phyloP scores from a whole-genome alignment of 257 asterid species.

The Fraxinus excelsior region DNA sequence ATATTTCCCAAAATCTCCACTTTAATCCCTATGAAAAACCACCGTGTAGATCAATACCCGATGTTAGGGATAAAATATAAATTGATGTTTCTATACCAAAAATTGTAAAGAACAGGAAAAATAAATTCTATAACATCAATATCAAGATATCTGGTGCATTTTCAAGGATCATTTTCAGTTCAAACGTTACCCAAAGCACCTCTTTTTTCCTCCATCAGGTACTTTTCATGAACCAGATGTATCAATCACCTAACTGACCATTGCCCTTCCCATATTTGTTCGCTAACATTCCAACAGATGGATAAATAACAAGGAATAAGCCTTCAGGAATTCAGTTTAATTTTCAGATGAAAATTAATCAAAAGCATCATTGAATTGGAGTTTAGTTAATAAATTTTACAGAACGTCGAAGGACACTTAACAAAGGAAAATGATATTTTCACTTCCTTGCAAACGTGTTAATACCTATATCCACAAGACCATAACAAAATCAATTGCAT shows the following conservation, averaged over 20 bases:
- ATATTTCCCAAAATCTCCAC: background rate
- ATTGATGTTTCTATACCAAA: background rate
- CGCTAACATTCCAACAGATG: background rate
- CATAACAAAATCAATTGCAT: background rate
- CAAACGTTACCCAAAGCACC: constrained; percentile 1
- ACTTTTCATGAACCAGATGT: background rate
- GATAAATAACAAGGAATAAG: background rate
- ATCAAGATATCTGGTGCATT: background rate
- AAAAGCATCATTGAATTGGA: background rate
- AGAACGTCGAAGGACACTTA: background rate
- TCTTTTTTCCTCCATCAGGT: background rate
- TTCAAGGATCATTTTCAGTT: background rate
- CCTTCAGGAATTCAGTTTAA: background rate
- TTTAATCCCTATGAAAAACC: background rate
- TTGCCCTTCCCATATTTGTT: background rate
- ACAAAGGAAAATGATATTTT: background rate
- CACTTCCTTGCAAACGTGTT: background rate
- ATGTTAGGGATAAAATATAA: background rate
- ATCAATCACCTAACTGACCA: background rate
- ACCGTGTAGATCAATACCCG: background rate
- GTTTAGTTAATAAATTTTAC: background rate
- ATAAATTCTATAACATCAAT: background rate
- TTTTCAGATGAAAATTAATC: background rate
- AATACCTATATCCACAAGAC: background rate
- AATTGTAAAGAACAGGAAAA: background rate